phyloP scores from a whole-genome alignment of 805 yeast species.

The Vanderwaltozyma polyspora region DNA sequence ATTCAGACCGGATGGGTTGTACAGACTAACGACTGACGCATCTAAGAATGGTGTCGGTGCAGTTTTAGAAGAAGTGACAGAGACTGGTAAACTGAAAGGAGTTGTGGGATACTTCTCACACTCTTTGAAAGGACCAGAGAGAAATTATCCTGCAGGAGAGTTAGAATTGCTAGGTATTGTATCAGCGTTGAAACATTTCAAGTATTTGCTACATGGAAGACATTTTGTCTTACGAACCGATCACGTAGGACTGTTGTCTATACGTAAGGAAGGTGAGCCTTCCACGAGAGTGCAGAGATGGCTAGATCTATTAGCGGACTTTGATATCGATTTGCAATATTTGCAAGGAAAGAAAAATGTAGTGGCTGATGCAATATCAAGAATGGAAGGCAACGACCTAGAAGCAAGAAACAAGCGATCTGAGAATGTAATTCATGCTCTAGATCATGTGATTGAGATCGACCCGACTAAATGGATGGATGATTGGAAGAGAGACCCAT shows the following conservation, averaged over 20 bases:
- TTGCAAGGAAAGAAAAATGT: conserved; percentile 5
- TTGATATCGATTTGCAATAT: conserved; percentile 8
- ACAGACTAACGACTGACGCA: conserved; percentile 9
- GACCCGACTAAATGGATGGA: background rate
- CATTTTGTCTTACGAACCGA: conserved; percentile 6
- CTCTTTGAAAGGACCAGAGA: conserved; percentile 33
- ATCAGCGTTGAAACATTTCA: conserved; percentile 7
- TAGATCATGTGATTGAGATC: background rate
- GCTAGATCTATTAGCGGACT: conserved; percentile 6
- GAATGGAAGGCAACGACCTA: too few relatives aligned
- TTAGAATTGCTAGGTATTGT: conserved; percentile 8
- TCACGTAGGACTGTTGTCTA: conserved; percentile 4
- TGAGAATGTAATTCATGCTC: too few relatives aligned
- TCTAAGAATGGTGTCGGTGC: conserved; percentile 9
- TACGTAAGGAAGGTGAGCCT: conserved; percentile 6
- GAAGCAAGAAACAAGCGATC: too few relatives aligned
- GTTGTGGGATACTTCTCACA: conserved; percentile 8
- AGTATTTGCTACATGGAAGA: conserved; percentile 6
- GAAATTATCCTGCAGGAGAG: conserved; percentile 8
- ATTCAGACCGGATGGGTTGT: conserved; percentile 1
- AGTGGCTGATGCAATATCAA: conserved; percentile 10
- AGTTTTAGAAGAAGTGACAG: conserved; percentile 8
- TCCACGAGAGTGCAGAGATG: conserved; percentile 3
- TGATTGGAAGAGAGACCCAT: too few relatives aligned
- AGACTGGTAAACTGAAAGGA: conserved; percentile 4